Conservation (phyloP, 2,329 filamentous ascomycete genomes). For the Lasiodiplodia sp. region DNA sequence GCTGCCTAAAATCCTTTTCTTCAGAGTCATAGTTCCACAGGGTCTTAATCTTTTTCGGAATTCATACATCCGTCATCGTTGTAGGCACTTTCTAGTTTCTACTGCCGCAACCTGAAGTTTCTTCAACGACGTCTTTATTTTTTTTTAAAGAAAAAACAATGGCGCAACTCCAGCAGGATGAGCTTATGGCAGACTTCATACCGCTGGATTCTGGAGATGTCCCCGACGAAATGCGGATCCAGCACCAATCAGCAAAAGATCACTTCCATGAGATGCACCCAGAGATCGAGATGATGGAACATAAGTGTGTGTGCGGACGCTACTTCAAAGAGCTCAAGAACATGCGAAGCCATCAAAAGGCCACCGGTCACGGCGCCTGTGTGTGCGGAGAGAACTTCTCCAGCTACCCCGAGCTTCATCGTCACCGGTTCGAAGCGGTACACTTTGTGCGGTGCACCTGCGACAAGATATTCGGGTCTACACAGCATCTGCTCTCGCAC, state of each 20-base stretch:
- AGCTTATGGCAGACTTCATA: conserved; percentile 27
- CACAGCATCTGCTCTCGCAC: conserved; percentile 28
- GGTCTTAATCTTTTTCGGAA: not conserved
- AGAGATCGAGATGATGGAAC: conserved; percentile 9
- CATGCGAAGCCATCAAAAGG: conserved; percentile 25
- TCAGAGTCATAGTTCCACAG: conserved; percentile 5
- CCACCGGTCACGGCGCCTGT: conserved; percentile 27
- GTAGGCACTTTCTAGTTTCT: not conserved
- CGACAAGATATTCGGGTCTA: conserved; percentile 20
- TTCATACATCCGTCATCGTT: not conserved
- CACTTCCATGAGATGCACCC: conserved; percentile 29
- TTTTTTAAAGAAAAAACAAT: not conserved
- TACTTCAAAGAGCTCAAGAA: conserved; percentile 27
- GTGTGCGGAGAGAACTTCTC: conserved; percentile 29
- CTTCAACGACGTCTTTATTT: not conserved
- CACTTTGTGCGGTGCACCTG: conserved; percentile 27
- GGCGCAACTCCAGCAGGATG: conserved; percentile 7
- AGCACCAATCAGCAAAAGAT: not conserved
- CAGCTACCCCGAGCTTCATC: conserved; percentile 21
- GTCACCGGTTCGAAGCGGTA: conserved; percentile 21
- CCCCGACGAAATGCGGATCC: not conserved
- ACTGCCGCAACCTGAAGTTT: not conserved
- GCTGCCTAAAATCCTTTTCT: not conserved
- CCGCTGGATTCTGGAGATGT: conserved; percentile 8
- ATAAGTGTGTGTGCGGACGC: conserved; percentile 27